Evolutionary conservation across 805 yeast species (phyloP), one percentile per base, ranked within the genome.

Genomic region (Ogataea zsoltii): DNA sequence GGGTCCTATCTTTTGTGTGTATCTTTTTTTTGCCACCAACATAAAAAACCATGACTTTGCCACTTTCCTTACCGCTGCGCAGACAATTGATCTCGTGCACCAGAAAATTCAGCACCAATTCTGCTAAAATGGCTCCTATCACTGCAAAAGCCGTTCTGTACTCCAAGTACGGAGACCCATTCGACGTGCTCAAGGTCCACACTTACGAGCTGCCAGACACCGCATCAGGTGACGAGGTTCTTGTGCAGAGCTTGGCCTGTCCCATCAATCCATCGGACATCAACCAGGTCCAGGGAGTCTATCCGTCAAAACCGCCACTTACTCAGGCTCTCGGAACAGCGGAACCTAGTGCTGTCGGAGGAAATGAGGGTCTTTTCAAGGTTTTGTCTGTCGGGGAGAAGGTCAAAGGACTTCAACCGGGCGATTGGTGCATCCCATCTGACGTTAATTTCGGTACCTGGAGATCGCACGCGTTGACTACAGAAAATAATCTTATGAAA

Each of bases 221-320:
- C 2, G 69, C 80, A 29, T 57, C 58, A 13, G 59, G 65, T 17
- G 63, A 74, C 49, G 70, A 83, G 42, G 70, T 88, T 12, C 67
- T 88, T n/a, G 62, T 88, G 44, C 76, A 82, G 56, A 68, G 89
- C 1, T 61, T 90, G 31, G 96, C 95, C 0, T 79, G 86, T 50
- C 96, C 97, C 1, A 75, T 91, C 51, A 91, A 91, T 60, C 97
- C 97, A 0, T 85, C 96, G 0, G 98, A 91, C 62, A 71, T 88
- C 61, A 85, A 85, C 60, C 97, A 90, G 64, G 71, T 83, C 33
- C 88, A 83, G 62, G 97, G 97, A 16, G 88, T 83, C 0, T 91
- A 91, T 55, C 96, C 96, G 1, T 77, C 89, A 10, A 77, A 74
- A 46, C 96, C 96, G 0, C 79, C 72, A 33, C 73, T 82, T 45